Percentiles rank a stretch among this genome's conserved stretches.
These are phyloP conservation scores for Plectranthus barbatus DNA, from an alignment of 257 asterid species.

Conservation along the genomic window DNA sequence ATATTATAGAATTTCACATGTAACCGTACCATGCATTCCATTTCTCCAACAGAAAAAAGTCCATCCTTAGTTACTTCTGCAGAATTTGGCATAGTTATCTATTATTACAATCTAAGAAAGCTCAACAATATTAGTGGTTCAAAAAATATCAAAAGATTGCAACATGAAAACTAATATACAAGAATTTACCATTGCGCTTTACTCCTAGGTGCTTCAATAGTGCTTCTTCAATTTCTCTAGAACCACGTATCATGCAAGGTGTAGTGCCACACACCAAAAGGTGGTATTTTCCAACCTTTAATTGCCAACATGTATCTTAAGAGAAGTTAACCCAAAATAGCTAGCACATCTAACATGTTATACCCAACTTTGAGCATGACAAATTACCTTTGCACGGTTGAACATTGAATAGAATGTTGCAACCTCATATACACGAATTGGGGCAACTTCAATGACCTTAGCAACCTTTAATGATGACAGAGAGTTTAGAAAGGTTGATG, in stretches of 20 bases:
- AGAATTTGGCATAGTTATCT: slow-evolving; percentile 15
- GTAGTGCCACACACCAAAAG: slow-evolving; percentile 98
- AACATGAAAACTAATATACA: background rate
- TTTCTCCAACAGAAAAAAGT: slow-evolving; percentile 96
- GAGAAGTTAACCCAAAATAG: slow-evolving; percentile 2
- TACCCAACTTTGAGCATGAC: background rate
- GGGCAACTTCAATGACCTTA: slow-evolving; percentile 84
- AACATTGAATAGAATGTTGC: slow-evolving; percentile 99
- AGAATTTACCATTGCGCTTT: slow-evolving; percentile 77
- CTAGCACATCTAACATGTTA: background rate
- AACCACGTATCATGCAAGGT: slow-evolving; percentile 98
- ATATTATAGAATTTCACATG: slow-evolving; percentile 3
- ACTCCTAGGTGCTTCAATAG: slow-evolving; percentile 87
- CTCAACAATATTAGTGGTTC: background rate
- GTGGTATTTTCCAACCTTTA: slow-evolving; percentile 93
- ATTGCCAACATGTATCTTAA: slow-evolving; percentile 12
- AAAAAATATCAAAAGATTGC: background rate
- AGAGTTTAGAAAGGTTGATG: background rate
- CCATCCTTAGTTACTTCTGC: slow-evolving; percentile 99
- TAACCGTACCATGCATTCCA: slow-evolving; percentile 95
- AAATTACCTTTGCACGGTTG: slow-evolving; percentile 78
- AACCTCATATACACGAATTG: slow-evolving; percentile 96
- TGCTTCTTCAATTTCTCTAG: slow-evolving; percentile 86
- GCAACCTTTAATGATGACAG: slow-evolving; percentile 56
- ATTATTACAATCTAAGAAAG: slow-evolving; percentile 16